phyloP scores from a whole-genome alignment of 345 rosid genomes.

The Hibiscus syriacus region DNA sequence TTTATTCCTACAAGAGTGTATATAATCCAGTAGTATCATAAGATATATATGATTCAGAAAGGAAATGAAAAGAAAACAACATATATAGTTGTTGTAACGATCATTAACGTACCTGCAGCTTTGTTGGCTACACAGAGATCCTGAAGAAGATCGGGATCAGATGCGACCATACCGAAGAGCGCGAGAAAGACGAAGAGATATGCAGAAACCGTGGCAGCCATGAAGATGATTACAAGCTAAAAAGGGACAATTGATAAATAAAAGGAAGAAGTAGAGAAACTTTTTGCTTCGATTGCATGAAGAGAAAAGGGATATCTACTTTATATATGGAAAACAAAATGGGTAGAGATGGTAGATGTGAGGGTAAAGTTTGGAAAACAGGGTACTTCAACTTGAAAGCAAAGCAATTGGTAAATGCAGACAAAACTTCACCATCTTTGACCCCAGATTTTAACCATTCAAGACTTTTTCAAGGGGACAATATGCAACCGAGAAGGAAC shows the following conservation, averaged over 20 bases:
- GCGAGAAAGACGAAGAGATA: slow-evolving; percentile 13
- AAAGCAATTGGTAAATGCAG: neutral
- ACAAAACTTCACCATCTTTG: neutral
- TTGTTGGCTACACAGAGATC: slow-evolving; percentile 56
- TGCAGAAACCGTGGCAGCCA: slow-evolving; percentile 11
- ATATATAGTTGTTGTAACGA: neutral
- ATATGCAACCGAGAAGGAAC: neutral
- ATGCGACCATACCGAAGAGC: slow-evolving; percentile 25
- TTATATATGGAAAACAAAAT: neutral
- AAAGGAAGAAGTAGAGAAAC: neutral
- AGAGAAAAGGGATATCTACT: neutral
- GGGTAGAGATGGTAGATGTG: slow-evolving; percentile 2
- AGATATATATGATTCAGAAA: neutral
- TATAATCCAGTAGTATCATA: too few relatives aligned
- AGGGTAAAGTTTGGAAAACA: neutral
- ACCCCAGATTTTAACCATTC: neutral
- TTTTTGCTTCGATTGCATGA: neutral
- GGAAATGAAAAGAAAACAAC: neutral
- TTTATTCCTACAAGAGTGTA: slow-evolving; percentile 41
- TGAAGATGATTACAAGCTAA: neutral
- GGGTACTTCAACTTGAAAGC: neutral
- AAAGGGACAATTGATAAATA: neutral
- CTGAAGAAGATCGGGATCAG: slow-evolving; percentile 62
- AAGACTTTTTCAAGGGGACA: neutral
- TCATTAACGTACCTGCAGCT: slow-evolving; percentile 20